A percentile compares a stretch with the other conserved stretches of the same genome.
phyloP scores from a whole-genome alignment of 2,329 filamentous ascomycete genomes.

The Xylaria hypoxylon region DNA sequence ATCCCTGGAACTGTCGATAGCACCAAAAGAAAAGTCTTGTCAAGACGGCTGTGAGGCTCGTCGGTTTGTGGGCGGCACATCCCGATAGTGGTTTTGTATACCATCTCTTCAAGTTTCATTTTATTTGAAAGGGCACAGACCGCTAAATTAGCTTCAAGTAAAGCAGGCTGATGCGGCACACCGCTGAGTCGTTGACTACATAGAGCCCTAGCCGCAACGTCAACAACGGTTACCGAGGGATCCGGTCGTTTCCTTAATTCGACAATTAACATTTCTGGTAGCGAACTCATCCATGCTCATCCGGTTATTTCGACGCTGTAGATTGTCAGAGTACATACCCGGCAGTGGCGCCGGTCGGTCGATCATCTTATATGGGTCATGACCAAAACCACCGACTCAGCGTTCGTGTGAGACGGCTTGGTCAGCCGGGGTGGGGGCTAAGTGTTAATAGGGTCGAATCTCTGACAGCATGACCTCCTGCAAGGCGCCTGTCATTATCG shows the following conservation, averaged over 20 bases:
- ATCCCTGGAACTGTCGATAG: constrained; percentile 9
- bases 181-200: neutral
- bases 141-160: constrained; percentile 19
- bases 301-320: constrained; percentile 29
- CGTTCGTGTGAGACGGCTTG: constrained; percentile 19
- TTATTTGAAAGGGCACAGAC: constrained; percentile 16
- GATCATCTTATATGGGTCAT: constrained; percentile 29
- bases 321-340: constrained; percentile 28
- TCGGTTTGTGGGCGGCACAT: constrained; percentile 3
- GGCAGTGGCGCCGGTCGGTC: constrained; percentile 39
- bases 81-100: constrained; percentile 14
- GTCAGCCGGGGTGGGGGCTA: constrained; percentile 21
- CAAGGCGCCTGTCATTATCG: constrained; percentile 19
- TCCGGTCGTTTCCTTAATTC: constrained; percentile 21
- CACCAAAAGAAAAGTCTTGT: neutral
- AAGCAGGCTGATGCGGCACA: constrained; percentile 19
- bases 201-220: constrained; percentile 19
- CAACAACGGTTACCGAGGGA: constrained; percentile 12
- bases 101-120: constrained; percentile 18
- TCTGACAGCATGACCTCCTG: constrained; percentile 27
- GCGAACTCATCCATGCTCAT: constrained; percentile 31
- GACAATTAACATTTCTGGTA: constrained; percentile 24
- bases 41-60: constrained; percentile 7
- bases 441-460: constrained; percentile 24
- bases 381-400: constrained; percentile 19